These are phyloP conservation scores for Metarhizium anisopliae DNA, from an alignment of 2,329 filamentous ascomycete species.

Conservation along the genomic window DNA sequence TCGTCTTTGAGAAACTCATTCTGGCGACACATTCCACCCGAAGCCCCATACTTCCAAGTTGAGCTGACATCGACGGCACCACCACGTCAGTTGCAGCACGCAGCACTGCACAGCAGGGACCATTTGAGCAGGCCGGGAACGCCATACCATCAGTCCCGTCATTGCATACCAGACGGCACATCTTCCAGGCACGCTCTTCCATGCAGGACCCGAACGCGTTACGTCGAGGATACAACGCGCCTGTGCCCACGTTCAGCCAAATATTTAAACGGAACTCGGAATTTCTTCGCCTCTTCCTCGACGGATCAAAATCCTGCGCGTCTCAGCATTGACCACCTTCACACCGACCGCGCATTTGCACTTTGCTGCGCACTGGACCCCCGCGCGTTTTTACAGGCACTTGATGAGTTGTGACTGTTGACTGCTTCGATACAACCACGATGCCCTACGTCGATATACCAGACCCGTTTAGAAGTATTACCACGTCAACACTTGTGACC, in stretches of 20 bases:
- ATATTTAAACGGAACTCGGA: background rate
- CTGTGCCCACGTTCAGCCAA: background rate
- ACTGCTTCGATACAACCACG: slow-evolving; percentile 1
- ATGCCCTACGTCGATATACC: slow-evolving; percentile 6
- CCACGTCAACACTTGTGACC: background rate
- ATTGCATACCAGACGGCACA: background rate
- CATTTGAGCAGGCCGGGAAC: background rate
- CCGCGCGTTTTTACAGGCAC: background rate
- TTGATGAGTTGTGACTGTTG: background rate
- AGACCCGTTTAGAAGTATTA: background rate
- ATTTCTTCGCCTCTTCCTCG: background rate
- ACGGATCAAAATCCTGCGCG: background rate
- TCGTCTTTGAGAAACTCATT: background rate
- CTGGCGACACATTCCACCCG: background rate
- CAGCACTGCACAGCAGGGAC: background rate
- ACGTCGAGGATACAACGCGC: background rate
- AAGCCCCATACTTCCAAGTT: background rate
- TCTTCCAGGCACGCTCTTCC: background rate
- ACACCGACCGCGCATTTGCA: background rate
- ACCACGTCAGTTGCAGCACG: background rate
- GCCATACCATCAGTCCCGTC: background rate
- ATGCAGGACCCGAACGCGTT: background rate
- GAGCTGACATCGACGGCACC: background rate
- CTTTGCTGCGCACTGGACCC: background rate
- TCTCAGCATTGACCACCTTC: background rate